These are phyloP conservation scores for Puya raimondii DNA, from an alignment of 176 grass and related monocot species.

Conservation along the genomic window DNA sequence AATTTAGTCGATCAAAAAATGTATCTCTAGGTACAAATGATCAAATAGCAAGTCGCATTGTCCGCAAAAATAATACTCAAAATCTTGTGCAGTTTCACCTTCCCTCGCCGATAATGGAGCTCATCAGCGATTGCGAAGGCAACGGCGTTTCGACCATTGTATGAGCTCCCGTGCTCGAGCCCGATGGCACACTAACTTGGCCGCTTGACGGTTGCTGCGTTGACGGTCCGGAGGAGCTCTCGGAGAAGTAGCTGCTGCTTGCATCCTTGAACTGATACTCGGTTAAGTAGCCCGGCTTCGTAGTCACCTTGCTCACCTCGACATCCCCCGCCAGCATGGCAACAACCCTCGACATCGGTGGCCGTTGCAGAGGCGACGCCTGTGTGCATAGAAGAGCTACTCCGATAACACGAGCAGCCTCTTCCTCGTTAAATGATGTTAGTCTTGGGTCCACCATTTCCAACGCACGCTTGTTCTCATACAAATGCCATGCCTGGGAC, in stretches of 20 bases:
- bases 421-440: constrained; percentile 11
- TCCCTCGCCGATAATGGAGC: constrained; percentile 33
- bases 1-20: too few relatives aligned
- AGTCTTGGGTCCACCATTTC: constrained; percentile 27
- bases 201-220: constrained; percentile 16
- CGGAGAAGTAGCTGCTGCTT: constrained; percentile 26
- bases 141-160: neutral
- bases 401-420: constrained; percentile 18
- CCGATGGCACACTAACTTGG: constrained; percentile 6
- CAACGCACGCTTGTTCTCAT: constrained; percentile 14
- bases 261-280: constrained; percentile 48
- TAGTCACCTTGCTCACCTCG: constrained; percentile 22
- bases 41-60: too few relatives aligned
- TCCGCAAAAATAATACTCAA: too few relatives aligned
- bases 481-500: constrained; percentile 29
- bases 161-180: neutral
- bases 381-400: constrained; percentile 43
- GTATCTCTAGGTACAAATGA: too few relatives aligned
- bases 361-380: constrained; percentile 36
- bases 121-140: constrained; percentile 17
- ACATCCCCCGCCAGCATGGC: constrained; percentile 41
- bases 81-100: constrained; percentile 24
- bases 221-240: constrained; percentile 13
- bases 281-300: constrained; percentile 58
- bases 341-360: constrained; percentile 59